Evolutionary conservation across 805 yeast species (phyloP).

Genomic region (Wickerhamomyces ciferrii): DNA sequence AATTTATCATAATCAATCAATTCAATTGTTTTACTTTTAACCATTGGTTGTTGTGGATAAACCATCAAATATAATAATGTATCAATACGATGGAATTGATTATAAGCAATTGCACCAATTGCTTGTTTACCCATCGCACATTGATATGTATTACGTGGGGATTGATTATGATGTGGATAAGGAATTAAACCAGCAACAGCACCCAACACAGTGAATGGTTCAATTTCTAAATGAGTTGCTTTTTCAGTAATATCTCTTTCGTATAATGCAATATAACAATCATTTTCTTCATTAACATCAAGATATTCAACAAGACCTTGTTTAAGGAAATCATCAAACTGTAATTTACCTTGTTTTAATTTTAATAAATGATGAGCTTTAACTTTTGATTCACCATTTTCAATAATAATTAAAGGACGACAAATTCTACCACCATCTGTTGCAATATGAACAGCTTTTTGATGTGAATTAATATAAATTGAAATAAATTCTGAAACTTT

Average conservation of each 20-base stretch:
- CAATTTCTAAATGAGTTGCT: slow-evolving; percentile 90
- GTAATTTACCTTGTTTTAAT: slow-evolving; percentile 65
- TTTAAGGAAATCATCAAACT: slow-evolving; percentile 84
- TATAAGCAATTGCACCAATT: slow-evolving; percentile 98
- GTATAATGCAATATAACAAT: slow-evolving; percentile 85
- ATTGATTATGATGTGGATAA: slow-evolving; percentile 88
- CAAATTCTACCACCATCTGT: slow-evolving; percentile 99
- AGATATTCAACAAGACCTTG: slow-evolving; percentile 90
- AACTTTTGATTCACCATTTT: slow-evolving; percentile 66
- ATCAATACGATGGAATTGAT: slow-evolving; percentile 93
- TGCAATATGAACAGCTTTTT: slow-evolving; percentile 91
- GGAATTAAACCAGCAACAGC: slow-evolving; percentile 93
- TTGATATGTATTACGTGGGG: slow-evolving; percentile 89
- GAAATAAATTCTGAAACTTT: slow-evolving; percentile 87
- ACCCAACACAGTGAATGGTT: slow-evolving; percentile 88
- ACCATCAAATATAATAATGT: slow-evolving; percentile 92
- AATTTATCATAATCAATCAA: slow-evolving; percentile 90
- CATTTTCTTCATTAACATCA: slow-evolving; percentile 97
- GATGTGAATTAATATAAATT: slow-evolving; percentile 85
- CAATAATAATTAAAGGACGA: slow-evolving; percentile 89
- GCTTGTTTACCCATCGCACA: slow-evolving; percentile 99
- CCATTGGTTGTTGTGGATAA: slow-evolving; percentile 99
- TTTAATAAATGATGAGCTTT: slow-evolving; percentile 60
- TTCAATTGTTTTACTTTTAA: slow-evolving; percentile 94
- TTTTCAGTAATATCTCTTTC: slow-evolving; percentile 54